Evolutionary conservation across 2,329 filamentous ascomycete species (phyloP), one percentile per base, ranked within the genome.

Genomic region (Hawksworthiomyces lignivorus): DNA sequence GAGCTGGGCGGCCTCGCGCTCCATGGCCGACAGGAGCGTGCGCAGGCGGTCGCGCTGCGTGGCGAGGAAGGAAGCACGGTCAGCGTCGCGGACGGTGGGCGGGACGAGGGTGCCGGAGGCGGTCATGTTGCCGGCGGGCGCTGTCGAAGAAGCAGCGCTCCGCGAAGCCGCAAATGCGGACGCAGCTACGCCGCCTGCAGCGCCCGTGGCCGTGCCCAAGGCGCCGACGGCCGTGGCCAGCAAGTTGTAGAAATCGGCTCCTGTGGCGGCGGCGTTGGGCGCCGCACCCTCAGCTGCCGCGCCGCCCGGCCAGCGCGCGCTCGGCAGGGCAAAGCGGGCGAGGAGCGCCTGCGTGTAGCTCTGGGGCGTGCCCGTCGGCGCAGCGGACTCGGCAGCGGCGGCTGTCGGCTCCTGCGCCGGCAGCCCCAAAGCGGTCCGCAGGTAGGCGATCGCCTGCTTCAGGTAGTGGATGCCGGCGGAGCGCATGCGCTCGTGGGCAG

Each of bases 321-420:
- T 67, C 11, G 90, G 88, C 52, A 96, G 76, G 59, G 80, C 87
- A 68, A 97, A 96, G 48, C 89, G 78, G 32, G 85, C 84, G 45
- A 96, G 80, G 28, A 97, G 74, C 30, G 74, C 76, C 61, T 94
- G 85, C 3, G 86, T 87, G 60, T 95, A 96, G 51, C 67, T 64
- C 54, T 75, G 63, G 41, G 69, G 51, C 18, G 24, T 8, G 5
- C 22, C 6, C 12, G 33, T 34, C 46, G 62, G 51, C 47, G 72
- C 52, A 54, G 69, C 54, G 34, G 64, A 51, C 18, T 36, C 15
- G 21, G 39, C n/a, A 9, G 36, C 28, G 36, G 61, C 50, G 27
- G 59, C 48, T 19, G 56, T 56, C 44, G 63, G 57, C 42, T 58
- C 56, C 48, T 56, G 56, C 39, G 63, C 67, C 5, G 7, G 81